Evolutionary conservation across 257 asterid genomes (phyloP), one percentile per base, ranked within the genome.

Genomic region (Verbascum thapsus): DNA sequence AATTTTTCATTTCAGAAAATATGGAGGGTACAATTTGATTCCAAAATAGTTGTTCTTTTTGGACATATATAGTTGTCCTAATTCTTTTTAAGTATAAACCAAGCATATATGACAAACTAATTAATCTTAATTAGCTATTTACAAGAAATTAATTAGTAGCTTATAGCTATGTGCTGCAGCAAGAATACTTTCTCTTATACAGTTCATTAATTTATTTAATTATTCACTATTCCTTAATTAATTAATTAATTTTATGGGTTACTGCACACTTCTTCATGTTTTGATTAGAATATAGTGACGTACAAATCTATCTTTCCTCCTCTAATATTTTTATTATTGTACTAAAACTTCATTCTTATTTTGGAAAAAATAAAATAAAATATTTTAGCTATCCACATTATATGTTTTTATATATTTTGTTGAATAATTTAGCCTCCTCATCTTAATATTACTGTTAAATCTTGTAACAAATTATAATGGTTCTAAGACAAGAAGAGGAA

Each of bases 21-120:
- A 26, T 26, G 32, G 32, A 53, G 58, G 72, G 74, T 69, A 55
- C 72, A 50, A 53, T 57, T 68, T 65, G 76, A 74, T 75, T 75
- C 76, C 53, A 18, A 48, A 78, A 75, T 55, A 63, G 74, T 71
- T 38, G 68, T 74, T 58, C 42, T 45, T 42, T 76, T 72, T 72
- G 81, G 80, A 74, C 76, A 50, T 64, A 72, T 53, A 54, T 75
- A 67, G 77, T 53, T 80, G 79, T 66, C 76, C 57, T 73, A 58
- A 72, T 80, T 74, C 78, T 19, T 64, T 43, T 41, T 15, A 40
- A 68, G 83, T 58, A 77, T 41, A 68, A 65, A 72, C 83, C 79
- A 71, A 65, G 42, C 81, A 69, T 30, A 66, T 68, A 43, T 57
- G 83, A 77, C 83, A 80, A 80, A 80, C n/a, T n/a, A n/a, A n/a